Conservation (phyloP, 805 yeast species). For the Geotrichum ghanense region DNA sequence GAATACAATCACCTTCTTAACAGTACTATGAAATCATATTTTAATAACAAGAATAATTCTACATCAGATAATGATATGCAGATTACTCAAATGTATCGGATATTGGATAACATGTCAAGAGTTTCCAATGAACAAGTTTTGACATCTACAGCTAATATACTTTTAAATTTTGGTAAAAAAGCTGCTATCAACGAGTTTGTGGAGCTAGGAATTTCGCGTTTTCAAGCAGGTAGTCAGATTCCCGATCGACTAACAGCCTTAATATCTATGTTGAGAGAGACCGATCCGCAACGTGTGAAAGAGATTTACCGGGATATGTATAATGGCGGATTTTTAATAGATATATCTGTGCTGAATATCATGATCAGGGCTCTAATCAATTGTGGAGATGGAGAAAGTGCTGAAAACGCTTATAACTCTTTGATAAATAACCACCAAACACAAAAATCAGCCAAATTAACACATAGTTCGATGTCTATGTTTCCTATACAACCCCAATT, state of each 20-base stretch:
- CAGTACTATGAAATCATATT: constrained; percentile 2
- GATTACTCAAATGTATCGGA: constrained; percentile 7
- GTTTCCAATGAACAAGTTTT: constrained; percentile 11
- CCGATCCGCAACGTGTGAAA: constrained; percentile 10
- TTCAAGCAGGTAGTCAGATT: background rate
- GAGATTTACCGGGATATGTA: constrained; percentile 12
- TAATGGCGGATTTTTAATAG: constrained; percentile 16
- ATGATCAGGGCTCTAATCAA: constrained; percentile 16
- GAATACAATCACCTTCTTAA: constrained; percentile 22
- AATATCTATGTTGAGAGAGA: constrained; percentile 13
- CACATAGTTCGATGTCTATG: constrained; percentile 4
- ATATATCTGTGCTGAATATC: constrained; percentile 17
- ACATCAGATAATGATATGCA: constrained; percentile 5
- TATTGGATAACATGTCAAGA: constrained; percentile 7
- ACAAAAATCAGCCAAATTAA: constrained; percentile 3
- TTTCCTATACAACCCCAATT: constrained; percentile 5
- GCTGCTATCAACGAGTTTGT: constrained; percentile 11
- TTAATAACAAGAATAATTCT: background rate
- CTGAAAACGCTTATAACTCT: constrained; percentile 14
- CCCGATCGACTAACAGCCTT: constrained; percentile 25
- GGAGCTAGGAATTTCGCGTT: constrained; percentile 11
- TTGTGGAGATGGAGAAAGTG: constrained; percentile 15
- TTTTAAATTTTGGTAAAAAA: constrained; percentile 20
- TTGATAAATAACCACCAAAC: constrained; percentile 3
- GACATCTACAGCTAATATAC: constrained; percentile 20